phyloP scores from a whole-genome alignment of 768 basidiomycete genomes.

The Tulasnella sp. region DNA sequence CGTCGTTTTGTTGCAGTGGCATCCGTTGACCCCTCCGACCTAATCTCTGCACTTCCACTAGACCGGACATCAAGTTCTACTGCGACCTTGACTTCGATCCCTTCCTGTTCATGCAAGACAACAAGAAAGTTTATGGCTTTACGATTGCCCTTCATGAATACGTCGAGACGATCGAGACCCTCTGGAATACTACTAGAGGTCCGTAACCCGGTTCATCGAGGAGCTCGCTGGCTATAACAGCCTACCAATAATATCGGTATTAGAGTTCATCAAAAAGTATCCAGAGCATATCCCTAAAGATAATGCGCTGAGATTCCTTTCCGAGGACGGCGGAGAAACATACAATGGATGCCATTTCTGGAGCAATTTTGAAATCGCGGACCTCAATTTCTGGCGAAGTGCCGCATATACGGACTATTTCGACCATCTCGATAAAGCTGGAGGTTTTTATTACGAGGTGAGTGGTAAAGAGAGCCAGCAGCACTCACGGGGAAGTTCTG shows the following conservation, averaged over 20 bases:
- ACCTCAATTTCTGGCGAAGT: slow-evolving; percentile 75
- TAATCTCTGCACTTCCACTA: slow-evolving; percentile 28
- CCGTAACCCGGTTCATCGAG: slow-evolving; percentile 15
- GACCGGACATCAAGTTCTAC: slow-evolving; percentile 70
- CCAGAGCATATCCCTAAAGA: slow-evolving; percentile 56
- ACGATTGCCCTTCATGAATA: slow-evolving; percentile 74
- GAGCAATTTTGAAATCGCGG: too few species aligned
- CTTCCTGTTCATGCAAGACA: slow-evolving; percentile 69
- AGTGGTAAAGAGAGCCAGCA: neutral
- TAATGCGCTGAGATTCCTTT: too few species aligned
- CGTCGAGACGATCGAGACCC: slow-evolving; percentile 65
- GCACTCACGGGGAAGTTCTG: neutral
- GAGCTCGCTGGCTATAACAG: neutral
- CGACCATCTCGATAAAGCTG: slow-evolving; percentile 67
- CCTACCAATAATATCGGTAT: neutral
- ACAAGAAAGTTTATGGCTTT: slow-evolving; percentile 85
- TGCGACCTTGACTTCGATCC: slow-evolving; percentile 72
- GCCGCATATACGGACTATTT: slow-evolving; percentile 80
- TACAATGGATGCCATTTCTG: too few species aligned
- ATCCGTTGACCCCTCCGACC: neutral
- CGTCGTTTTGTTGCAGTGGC: slow-evolving; percentile 28
- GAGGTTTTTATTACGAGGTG: slow-evolving; percentile 89
- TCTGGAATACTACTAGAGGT: slow-evolving; percentile 74
- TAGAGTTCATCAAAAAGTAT: slow-evolving; percentile 60
- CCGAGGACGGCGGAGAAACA: too few species aligned